These are phyloP conservation scores for Colletotrichum cuscutae DNA, from an alignment of 2,329 filamentous ascomycete genomes.

Conservation along the genomic window DNA sequence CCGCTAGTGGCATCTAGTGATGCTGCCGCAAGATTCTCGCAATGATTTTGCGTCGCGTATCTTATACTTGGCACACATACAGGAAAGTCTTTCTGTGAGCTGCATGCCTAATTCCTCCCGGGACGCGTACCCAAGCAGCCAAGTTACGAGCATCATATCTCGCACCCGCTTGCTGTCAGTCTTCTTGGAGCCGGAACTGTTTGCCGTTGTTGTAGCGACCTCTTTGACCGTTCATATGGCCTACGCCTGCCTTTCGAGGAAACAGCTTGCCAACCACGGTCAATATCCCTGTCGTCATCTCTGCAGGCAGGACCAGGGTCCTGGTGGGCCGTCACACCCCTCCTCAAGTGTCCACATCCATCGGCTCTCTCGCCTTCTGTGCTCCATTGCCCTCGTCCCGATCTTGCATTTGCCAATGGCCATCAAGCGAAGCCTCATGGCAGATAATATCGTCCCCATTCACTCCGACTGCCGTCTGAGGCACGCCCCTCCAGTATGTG, in stretches of 20 bases:
- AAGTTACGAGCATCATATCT: neutral
- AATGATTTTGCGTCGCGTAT: neutral
- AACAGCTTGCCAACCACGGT: slow-evolving; percentile 11
- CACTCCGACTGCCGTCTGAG: slow-evolving; percentile 19
- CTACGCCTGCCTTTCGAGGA: slow-evolving; percentile 13
- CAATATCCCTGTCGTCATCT: slow-evolving; percentile 28
- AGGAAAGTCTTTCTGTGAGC: neutral
- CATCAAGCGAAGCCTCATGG: slow-evolving; percentile 6
- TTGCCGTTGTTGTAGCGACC: neutral
- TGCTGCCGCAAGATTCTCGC: neutral
- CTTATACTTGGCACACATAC: neutral
- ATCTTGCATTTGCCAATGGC: slow-evolving; percentile 24
- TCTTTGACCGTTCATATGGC: neutral
- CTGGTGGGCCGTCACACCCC: slow-evolving; percentile 11
- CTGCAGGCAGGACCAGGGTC: slow-evolving; percentile 11
- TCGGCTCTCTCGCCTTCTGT: slow-evolving; percentile 20
- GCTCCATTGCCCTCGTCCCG: slow-evolving; percentile 11
- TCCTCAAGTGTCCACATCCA: slow-evolving; percentile 7
- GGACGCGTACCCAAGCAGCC: slow-evolving; percentile 15
- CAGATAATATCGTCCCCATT: neutral
- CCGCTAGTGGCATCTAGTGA: neutral
- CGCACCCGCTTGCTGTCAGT: neutral
- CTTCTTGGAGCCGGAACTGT: neutral
- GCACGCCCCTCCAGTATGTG: slow-evolving; percentile 15
- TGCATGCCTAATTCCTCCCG: neutral